Evolutionary conservation across 352 stramenopile genomes (phyloP).

Genomic region (Pythium graminicola): DNA sequence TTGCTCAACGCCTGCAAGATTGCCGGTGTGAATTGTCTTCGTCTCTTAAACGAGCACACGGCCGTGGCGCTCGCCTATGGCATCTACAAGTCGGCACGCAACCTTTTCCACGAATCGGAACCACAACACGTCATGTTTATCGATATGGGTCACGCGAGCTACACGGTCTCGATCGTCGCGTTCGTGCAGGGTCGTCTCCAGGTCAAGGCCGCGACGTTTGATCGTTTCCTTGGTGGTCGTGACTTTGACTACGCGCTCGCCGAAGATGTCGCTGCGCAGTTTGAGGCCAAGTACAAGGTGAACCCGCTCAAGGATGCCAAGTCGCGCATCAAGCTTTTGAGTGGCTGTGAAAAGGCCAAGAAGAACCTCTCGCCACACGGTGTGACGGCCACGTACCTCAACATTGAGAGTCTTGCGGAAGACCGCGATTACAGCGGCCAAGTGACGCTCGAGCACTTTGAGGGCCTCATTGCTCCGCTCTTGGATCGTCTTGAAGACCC

Average conservation of each 20-base stretch:
- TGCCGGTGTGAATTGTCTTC: slow-evolving; percentile 93
- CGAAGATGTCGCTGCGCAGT: slow-evolving; percentile 92
- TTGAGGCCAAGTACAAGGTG: slow-evolving; percentile 95
- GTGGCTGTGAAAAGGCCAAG: slow-evolving; percentile 98
- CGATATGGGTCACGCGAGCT: slow-evolving; percentile 94
- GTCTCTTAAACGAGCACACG: slow-evolving; percentile 98
- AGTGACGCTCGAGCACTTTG: slow-evolving; percentile 94
- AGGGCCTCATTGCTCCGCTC: slow-evolving; percentile 88
- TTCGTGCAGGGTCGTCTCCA: slow-evolving; percentile 95
- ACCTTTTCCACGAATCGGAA: slow-evolving; percentile 90
- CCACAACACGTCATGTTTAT: slow-evolving; percentile 98
- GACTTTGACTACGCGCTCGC: slow-evolving; percentile 96
- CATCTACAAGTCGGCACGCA: slow-evolving; percentile 95
- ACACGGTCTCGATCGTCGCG: slow-evolving; percentile 88
- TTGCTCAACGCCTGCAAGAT: slow-evolving; percentile 93
- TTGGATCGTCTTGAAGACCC: slow-evolving; percentile 77
- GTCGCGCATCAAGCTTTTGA: slow-evolving; percentile 95
- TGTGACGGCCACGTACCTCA: slow-evolving; percentile 94
- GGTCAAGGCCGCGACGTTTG: slow-evolving; percentile 92
- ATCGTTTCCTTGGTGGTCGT: slow-evolving; percentile 93
- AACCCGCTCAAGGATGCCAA: slow-evolving; percentile 91
- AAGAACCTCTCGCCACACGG: slow-evolving; percentile 97
- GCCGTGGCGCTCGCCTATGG: slow-evolving; percentile 93
- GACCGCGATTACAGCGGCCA: slow-evolving; percentile 96
- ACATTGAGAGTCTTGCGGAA: slow-evolving; percentile 97